These are phyloP conservation scores for Cercospora canescens DNA, from an alignment of 2,329 filamentous ascomycete genomes.

Conservation along the genomic window DNA sequence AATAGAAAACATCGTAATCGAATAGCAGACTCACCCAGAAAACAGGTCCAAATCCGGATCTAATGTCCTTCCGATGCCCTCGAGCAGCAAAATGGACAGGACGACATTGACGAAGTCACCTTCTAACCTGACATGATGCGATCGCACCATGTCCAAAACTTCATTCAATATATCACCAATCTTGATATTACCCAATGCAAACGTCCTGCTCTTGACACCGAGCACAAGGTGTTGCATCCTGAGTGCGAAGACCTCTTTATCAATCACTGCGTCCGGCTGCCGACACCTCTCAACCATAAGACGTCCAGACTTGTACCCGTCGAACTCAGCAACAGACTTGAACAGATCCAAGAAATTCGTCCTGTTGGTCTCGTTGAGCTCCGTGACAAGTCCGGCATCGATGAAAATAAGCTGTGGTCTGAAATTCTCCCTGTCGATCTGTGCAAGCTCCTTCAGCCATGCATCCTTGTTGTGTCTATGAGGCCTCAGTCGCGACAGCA, in stretches of 20 bases:
- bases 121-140: conserved; percentile 90
- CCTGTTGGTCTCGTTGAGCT: conserved; percentile 83
- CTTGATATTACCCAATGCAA: conserved; percentile 90
- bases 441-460: conserved; percentile 73
- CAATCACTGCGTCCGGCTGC: conserved; percentile 85
- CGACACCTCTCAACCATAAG: conserved; percentile 96
- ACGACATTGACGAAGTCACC: conserved; percentile 99
- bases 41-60: conserved; percentile 88
- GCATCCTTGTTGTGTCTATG: conserved; percentile 62
- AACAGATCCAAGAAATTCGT: conserved; percentile 93
- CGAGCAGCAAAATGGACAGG: conserved; percentile 86
- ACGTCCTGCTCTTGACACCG: conserved; percentile 83
- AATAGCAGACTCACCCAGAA: conserved; percentile 54
- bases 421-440: conserved; percentile 85
- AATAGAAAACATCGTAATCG: background rate
- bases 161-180: conserved; percentile 93
- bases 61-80: conserved; percentile 86
- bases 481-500: conserved; percentile 76
- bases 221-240: conserved; percentile 97
- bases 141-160: conserved; percentile 86
- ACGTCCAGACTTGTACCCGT: conserved; percentile 91
- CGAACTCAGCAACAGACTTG: conserved; percentile 92
- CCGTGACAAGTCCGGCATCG: conserved; percentile 91
- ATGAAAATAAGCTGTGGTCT: conserved; percentile 95
- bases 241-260: conserved; percentile 86